These are phyloP conservation scores for Ceratocystis smalleyi DNA, from an alignment of 2,329 filamentous ascomycete species.

Conservation along the genomic window DNA sequence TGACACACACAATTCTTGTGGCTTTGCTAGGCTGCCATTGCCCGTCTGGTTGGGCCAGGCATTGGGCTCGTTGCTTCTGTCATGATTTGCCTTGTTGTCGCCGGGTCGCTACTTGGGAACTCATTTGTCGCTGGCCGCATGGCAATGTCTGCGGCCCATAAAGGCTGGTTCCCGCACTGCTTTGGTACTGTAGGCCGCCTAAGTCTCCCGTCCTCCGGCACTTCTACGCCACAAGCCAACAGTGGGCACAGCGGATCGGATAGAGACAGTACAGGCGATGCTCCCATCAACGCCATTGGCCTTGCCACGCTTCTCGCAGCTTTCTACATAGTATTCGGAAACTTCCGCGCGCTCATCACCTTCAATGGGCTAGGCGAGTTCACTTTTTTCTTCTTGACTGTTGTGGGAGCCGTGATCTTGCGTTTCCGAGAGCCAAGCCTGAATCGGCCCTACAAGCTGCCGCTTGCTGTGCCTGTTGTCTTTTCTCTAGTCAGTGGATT, in stretches of 20 bases:
- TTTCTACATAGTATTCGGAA: constrained; percentile 44
- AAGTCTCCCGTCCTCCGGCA: constrained; percentile 21
- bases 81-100: constrained; percentile 44
- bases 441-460: constrained; percentile 39
- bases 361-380: constrained; percentile 46
- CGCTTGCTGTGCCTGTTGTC: constrained; percentile 33
- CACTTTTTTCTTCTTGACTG: constrained; percentile 49
- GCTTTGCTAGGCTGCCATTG: constrained; percentile 36
- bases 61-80: constrained; percentile 40
- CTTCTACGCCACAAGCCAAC: constrained; percentile 7
- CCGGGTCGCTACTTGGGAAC: constrained; percentile 46
- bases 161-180: constrained; percentile 33
- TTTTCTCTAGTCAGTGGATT: constrained; percentile 45
- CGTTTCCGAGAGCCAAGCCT: constrained; percentile 41
- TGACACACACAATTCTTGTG: background rate
- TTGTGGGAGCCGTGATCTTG: constrained; percentile 41
- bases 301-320: constrained; percentile 35
- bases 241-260: background rate
- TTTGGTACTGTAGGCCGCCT: constrained; percentile 33
- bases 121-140: constrained; percentile 47
- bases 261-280: constrained; percentile 27
- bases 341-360: constrained; percentile 44
- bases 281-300: constrained; percentile 38
- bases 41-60: constrained; percentile 35
- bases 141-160: constrained; percentile 41